Conservation (phyloP, 2,329 filamentous ascomycete species). For the Lasiodiplodia gonubiensis region DNA sequence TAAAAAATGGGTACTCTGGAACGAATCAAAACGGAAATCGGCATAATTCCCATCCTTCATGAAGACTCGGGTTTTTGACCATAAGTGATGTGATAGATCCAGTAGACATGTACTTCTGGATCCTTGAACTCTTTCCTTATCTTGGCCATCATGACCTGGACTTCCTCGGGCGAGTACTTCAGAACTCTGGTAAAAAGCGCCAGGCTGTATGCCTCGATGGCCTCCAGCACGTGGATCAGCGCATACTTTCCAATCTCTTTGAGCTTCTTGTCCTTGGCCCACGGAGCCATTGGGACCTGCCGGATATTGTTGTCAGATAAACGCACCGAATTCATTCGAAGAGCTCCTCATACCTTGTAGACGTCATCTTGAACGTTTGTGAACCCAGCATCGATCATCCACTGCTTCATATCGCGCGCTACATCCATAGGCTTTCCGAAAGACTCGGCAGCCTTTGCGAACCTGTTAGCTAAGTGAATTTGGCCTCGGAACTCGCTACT, state of each 20-base stretch:
- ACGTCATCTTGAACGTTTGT: constrained; percentile 56
- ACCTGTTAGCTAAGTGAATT: constrained; percentile 14
- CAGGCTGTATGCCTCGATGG: constrained; percentile 47
- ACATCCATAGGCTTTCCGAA: constrained; percentile 44
- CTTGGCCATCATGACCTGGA: constrained; percentile 19
- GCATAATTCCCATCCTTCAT: not conserved
- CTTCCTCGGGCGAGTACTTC: constrained; percentile 23
- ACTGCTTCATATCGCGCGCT: constrained; percentile 47
- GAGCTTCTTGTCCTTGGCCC: constrained; percentile 40
- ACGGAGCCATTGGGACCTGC: constrained; percentile 39
- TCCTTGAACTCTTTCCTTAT: constrained; percentile 17
- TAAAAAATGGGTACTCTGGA: not conserved
- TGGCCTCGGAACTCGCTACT: accelerated
- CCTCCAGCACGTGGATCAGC: constrained; percentile 41
- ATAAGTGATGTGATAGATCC: constrained; percentile 17
- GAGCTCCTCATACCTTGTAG: constrained; percentile 30
- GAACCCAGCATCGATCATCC: constrained; percentile 60
- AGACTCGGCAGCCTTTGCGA: constrained; percentile 9
- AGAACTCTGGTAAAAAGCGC: constrained; percentile 39
- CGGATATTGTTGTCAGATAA: too few relatives aligned
- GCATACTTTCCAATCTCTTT: constrained; percentile 45
- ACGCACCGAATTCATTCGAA: too few relatives aligned
- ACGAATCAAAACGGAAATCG: not conserved
- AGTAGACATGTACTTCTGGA: constrained; percentile 10
- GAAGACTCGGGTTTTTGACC: constrained; percentile 9